Evolutionary conservation across 805 yeast genomes (phyloP), one percentile per base, ranked within the genome.

Genomic region (Schwanniomyces polymorphus): DNA sequence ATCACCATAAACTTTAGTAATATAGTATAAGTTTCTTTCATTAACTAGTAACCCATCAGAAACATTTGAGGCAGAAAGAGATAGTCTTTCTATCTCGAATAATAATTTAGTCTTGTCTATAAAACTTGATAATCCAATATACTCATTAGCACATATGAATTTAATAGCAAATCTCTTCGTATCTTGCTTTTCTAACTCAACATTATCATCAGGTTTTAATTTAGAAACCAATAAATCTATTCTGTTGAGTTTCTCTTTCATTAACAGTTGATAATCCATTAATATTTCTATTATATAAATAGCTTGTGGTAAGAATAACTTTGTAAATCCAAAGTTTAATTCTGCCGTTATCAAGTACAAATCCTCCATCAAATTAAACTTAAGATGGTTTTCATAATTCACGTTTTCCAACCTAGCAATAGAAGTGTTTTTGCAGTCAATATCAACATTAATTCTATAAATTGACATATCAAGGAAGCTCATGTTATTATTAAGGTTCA

Each of bases 1-100:
- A 28, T 67, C 69, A 0, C 82, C 83, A 48, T 60, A 58, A 2
- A 68, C 57, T 1, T 67, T 70, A 17, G 62, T 67, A 10, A 49
- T 44, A 5, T 25, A 42, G 27, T 29, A 29, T 21, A 45, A 37
- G 14, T 14, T 43, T 5, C 18, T 14, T 9, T 27, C 34, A 18
- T 28, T 43, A 16, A 18, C 47, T 27, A 18, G 23, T n/a, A 17
- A 29, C 12, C 38, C 38, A 33, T 56, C 52, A 0, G 61, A 58
- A 18, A 66, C 60, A 54, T 67, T 67, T 43, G 43, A 49, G 1
- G 56, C 39, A 3, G 59, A 59, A 1, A 65, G 35, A 1, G 60
- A 51, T 4, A 64, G 38, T 2, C 64, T 67, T 42, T 73, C 76
- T 1, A 67, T 38, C 45, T 72, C 78, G 23, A 72, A 50, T 0